Conservation (phyloP, 1,139 yeast genomes). For the Taphrina sp. region DNA sequence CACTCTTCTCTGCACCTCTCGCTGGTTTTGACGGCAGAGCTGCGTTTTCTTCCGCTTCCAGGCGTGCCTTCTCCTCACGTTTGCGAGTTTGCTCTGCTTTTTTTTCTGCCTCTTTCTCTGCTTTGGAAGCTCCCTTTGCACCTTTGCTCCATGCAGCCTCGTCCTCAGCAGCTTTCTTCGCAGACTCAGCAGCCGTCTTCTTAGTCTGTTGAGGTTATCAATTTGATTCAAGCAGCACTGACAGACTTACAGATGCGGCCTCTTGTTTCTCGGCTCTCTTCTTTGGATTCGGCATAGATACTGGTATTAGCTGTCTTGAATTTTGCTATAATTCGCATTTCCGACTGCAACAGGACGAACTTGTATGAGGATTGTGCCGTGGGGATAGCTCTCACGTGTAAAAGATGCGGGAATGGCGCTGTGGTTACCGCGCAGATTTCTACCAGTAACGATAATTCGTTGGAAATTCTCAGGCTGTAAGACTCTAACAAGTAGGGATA, state of each 20-base stretch:
- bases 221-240: too few species aligned
- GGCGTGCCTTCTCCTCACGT: constrained; percentile 48
- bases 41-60: constrained; percentile 62
- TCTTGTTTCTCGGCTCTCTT: constrained; percentile 34
- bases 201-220: too few species aligned
- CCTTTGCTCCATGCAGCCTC: constrained; percentile 71
- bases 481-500: too few species aligned
- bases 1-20: constrained; percentile 71
- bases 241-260: constrained; percentile 32
- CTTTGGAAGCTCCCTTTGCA: constrained; percentile 62
- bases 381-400: too few species aligned
- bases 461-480: too few species aligned
- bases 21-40: constrained; percentile 62
- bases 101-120: constrained; percentile 42
- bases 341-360: too few species aligned
- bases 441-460: too few species aligned
- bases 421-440: too few species aligned
- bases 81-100: constrained; percentile 47
- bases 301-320: too few species aligned
- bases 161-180: constrained; percentile 65
- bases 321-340: too few species aligned
- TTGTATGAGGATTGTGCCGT: too few species aligned
- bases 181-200: constrained; percentile 55
- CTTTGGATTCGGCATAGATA: constrained; percentile 33
- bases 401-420: too few species aligned